Evolutionary conservation across 2,329 filamentous ascomycete species (phyloP), one percentile per base, ranked within the genome.

Genomic region (Microcera coccophila): DNA sequence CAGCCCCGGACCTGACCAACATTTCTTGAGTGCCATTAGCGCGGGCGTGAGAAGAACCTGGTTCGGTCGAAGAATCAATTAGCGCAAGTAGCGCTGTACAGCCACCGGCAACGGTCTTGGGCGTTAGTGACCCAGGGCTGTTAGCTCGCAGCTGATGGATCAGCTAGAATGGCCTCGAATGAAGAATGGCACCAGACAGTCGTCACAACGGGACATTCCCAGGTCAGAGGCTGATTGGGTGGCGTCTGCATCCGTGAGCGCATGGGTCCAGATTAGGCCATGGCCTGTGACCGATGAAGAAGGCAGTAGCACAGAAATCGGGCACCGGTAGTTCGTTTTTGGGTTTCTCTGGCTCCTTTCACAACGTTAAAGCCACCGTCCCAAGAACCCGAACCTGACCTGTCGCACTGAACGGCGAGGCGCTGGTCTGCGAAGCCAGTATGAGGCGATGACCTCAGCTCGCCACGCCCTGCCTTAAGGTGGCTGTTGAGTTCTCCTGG

Each of bases 91-190:
- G 45, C 39, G 42, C 39, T 31, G 38, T 39, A 39, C 47, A 55
- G 46, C 50, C 54, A 54, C 41, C 34, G 47, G 33, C 15, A 35
- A 35, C 33, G 33, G 33, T 20, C 20, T n/a, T 16, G 8, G 11
- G 8, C 9, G 29, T 32, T 32, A 16, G 8, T 15, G 8, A 32
- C 7, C n/a, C 11, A 5, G 33, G 54, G 47, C 50, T 39, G 52
- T 48, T 38, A 37, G 42, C 50, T 50, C 47, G 40, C 45, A 37
- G 42, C 50, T 50, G 48, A 40, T 45, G 42, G 29, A 45, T 38
- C 55, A 49, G 49, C 49, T 36, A 44, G 46, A 55, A 52, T 34
- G 38, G 52, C 44, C 46, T 50, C 40, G 43, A 58, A 56, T 51
- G 41, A 45, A 46, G 20, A 41, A 38, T 41, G 38, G 48, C 39